Evolutionary conservation across 441 rosid species (phyloP).

Genomic region (Bruguiera hainesii): DNA sequence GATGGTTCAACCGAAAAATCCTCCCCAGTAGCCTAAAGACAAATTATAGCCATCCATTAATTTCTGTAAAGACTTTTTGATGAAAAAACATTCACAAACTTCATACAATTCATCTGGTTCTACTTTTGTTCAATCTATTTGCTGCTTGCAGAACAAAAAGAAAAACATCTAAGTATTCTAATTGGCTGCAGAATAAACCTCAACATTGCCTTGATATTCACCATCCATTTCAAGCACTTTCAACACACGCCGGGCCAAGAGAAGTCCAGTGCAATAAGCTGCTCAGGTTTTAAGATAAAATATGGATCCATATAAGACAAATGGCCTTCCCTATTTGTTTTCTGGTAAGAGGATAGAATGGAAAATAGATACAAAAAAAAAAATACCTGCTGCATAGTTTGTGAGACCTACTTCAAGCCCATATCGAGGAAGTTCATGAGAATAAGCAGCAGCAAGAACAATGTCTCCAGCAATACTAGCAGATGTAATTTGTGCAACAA

Average conservation of each 20-base stretch:
- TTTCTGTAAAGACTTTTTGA: too few species aligned
- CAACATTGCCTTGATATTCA: constrained; percentile 75
- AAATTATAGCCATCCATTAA: background rate
- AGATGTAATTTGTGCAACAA: constrained; percentile 70
- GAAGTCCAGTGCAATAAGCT: constrained; percentile 95
- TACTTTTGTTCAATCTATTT: background rate
- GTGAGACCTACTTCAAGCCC: constrained; percentile 87
- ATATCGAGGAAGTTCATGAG: constrained; percentile 76
- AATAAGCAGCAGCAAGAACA: constrained; percentile 75
- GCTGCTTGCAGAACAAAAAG: background rate
- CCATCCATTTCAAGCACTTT: constrained; percentile 83
- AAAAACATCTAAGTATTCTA: background rate
- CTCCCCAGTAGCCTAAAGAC: constrained; percentile 75
- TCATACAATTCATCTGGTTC: too few species aligned
- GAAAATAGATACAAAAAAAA: background rate
- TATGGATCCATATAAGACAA: background rate
- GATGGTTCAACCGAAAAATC: constrained; percentile 88
- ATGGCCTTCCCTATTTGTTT: background rate
- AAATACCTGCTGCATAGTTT: constrained; percentile 80
- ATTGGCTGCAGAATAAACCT: constrained; percentile 36
- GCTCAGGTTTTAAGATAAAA: constrained; percentile 1
- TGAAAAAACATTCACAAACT: background rate
- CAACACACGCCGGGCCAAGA: constrained; percentile 85
- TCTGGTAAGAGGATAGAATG: background rate
- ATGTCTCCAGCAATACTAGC: constrained; percentile 80